Base-by-base conservation (phyloP, 2,329 filamentous ascomycete genomes). In the Calycina herbarum region DNA sequence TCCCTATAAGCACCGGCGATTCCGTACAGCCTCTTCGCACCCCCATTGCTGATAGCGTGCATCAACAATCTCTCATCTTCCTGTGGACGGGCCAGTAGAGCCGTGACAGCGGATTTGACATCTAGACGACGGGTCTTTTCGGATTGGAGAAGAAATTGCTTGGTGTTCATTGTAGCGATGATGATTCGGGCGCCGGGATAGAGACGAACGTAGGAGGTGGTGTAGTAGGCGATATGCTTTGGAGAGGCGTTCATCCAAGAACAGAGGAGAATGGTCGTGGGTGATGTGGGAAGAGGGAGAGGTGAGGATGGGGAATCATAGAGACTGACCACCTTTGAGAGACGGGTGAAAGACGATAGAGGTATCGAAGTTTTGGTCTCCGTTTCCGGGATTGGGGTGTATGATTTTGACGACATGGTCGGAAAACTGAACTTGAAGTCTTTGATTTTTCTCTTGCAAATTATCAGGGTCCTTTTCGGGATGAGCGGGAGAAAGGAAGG, bases 11-110 rank as follows among this genome's bases (percentile, higher is more conserved):
- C 61, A 13, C 54, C 66, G 6, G 67, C 61, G 4, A 74, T 65
- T 4, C 51, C 66, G 40, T 70, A 73, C 1, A 69, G 54, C 7
- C 71, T 51, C 33, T 71, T 84, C 17, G 80, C 83, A 15, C 85
- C 85, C 0, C 84, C 86, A 73, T 86, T 87, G 67, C 84, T 87
- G 80, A 87, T 85, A 69, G 78, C 76, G 64, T 87, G 85, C 1
- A 84, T 72, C 20, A 86, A 75, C 13, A 87, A 75, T 2, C 79
- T 76, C 59, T 74, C 73, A 24, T 75, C 66, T 2, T 29, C 51
- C 10, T 64, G 58, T 29, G 65, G 62, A 11, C 42, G 31, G 6
- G 69, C 63, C 1, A 73, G 66, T 0, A 73, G 38, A 1, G 70
- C 67, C 24, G 64, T 59, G 7, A 73, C 65, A 27, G 69, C 70